Conservation (phyloP, 2,329 filamentous ascomycete species). For the Thermothelomyces thermophilus region DNA sequence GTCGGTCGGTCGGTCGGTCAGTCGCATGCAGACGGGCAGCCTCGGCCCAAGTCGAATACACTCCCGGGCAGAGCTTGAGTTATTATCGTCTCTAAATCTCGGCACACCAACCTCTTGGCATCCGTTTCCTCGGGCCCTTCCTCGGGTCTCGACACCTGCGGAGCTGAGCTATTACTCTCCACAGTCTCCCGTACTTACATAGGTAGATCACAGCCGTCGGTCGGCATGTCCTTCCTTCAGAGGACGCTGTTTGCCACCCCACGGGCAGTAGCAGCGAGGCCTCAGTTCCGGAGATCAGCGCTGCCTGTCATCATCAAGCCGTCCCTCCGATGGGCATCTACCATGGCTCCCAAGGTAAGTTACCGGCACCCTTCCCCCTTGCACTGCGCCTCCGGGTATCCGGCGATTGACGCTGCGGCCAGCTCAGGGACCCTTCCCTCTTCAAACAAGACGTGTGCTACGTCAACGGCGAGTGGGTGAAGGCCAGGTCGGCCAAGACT, state of each 20-base stretch:
- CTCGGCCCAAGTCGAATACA: too few species aligned
- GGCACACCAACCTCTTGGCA: conserved; percentile 1
- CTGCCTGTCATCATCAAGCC: conserved; percentile 23
- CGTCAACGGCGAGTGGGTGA: conserved; percentile 89
- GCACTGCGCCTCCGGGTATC: not conserved
- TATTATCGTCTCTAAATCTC: too few species aligned
- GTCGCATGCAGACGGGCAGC: too few species aligned
- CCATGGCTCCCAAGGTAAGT: conserved; percentile 43
- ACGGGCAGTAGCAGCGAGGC: conserved; percentile 22
- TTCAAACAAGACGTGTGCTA: conserved; percentile 78
- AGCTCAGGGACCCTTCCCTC: conserved; percentile 74
- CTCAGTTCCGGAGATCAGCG: conserved; percentile 27
- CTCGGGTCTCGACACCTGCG: conserved; percentile 8
- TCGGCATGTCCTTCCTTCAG: conserved; percentile 22
- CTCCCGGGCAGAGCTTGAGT: too few species aligned
- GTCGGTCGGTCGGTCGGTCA: too few species aligned
- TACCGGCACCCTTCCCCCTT: not conserved
- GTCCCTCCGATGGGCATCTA: conserved; percentile 34
- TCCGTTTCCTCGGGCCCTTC: not conserved
- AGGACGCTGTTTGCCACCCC: conserved; percentile 25
- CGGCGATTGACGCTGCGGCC: conserved; percentile 1
- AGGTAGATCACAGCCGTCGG: not conserved
- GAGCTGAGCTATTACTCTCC: not conserved
- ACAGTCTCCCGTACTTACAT: not conserved
- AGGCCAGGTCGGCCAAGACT: conserved; percentile 78